Percentiles rank a stretch among this genome's conserved stretches.
These are phyloP conservation scores for Tubosaeta brunneosetosa DNA, from an alignment of 768 basidiomycete species.

Conservation along the genomic window DNA sequence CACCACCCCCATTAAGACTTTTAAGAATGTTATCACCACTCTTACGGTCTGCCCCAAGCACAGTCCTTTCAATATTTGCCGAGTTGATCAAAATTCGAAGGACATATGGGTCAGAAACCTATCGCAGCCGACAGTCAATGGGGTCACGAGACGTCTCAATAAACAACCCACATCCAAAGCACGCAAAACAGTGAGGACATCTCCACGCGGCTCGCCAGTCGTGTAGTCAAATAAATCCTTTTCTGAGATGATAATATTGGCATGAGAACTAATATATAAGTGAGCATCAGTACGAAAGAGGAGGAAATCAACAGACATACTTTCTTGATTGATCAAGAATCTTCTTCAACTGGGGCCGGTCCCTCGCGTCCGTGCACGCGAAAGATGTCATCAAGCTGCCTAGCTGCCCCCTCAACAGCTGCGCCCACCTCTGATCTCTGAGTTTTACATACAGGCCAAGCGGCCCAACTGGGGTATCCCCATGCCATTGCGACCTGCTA, in stretches of 20 bases:
- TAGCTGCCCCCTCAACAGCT: conserved; percentile 61
- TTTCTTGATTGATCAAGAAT: conserved; percentile 57
- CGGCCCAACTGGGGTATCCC: conserved; percentile 69
- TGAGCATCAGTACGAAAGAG: conserved; percentile 7
- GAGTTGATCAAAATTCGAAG: conserved; percentile 79
- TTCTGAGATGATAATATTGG: conserved; percentile 57
- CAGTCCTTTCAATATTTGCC: conserved; percentile 61
- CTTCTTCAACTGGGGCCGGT: conserved; percentile 51
- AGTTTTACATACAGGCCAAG: conserved; percentile 76
- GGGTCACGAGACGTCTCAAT: not conserved
- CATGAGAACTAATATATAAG: conserved; percentile 37
- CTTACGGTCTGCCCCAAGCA: conserved; percentile 60
- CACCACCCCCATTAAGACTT: conserved; percentile 43
- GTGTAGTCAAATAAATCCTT: conserved; percentile 81
- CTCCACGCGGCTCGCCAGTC: conserved; percentile 59
- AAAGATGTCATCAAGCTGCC: conserved; percentile 58
- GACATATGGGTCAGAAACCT: conserved; percentile 76
- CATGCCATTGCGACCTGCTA: conserved; percentile 50
- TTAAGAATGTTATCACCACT: conserved; percentile 56
- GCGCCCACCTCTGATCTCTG: conserved; percentile 62
- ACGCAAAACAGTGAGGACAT: conserved; percentile 72
- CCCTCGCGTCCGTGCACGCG: conserved; percentile 67
- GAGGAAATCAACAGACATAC: conserved; percentile 40
- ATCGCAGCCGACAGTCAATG: not conserved
- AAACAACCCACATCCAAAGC: conserved; percentile 61